Evolutionary conservation across 164 flowering plant species (phyloP).

Genomic region (Tetracentron sinense): DNA sequence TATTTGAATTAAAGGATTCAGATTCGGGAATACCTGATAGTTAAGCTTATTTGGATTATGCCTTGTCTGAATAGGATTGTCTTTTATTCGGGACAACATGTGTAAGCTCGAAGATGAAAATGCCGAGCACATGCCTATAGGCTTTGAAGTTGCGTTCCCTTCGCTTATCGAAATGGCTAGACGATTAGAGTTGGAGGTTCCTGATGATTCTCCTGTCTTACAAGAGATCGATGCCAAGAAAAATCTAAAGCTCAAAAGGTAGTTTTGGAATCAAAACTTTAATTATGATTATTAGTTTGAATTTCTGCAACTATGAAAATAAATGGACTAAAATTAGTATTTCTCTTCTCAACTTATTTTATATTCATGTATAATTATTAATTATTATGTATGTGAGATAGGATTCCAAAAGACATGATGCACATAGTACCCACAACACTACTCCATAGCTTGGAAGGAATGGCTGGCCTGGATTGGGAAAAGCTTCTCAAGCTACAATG

Average conservation of each 20-base stretch:
- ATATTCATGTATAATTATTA: no score
- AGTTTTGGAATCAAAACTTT: neutral
- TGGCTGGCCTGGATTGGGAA: constrained; percentile 78
- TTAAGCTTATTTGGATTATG: no score
- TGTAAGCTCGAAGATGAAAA: constrained; percentile 57
- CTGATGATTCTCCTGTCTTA: constrained; percentile 48
- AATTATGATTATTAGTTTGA: no score
- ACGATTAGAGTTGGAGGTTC: constrained; percentile 43
- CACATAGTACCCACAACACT: constrained; percentile 78
- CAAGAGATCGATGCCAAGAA: constrained; percentile 57
- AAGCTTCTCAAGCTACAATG: constrained; percentile 68
- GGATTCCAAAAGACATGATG: constrained; percentile 86
- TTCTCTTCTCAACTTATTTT: no score
- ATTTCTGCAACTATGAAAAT: no score
- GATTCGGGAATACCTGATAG: no score
- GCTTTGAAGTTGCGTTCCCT: constrained; percentile 92
- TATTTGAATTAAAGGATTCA: no score
- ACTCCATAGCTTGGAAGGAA: constrained; percentile 92
- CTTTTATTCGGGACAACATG: constrained; percentile 52
- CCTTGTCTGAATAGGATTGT: constrained; percentile 37
- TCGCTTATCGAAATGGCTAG: constrained; percentile 65
- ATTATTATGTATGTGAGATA: constrained; percentile 23
- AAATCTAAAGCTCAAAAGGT: constrained; percentile 68
- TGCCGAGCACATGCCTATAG: constrained; percentile 87
- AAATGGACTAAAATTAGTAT: no score